Evolutionary conservation across 2,329 filamentous ascomycete genomes (phyloP).

Genomic region (Peltaster fructicola): DNA sequence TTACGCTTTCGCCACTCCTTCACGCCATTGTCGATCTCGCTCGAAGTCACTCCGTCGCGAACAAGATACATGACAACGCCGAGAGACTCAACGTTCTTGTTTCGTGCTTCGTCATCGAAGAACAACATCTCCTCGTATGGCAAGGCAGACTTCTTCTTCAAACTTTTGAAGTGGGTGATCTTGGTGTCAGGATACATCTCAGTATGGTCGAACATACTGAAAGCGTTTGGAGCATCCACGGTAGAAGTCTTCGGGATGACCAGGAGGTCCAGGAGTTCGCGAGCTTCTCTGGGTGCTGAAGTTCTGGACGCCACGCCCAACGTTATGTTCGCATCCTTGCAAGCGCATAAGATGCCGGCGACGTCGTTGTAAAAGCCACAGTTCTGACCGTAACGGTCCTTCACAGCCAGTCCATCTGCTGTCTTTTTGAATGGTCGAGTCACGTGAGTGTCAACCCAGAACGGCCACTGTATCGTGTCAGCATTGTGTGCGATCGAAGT

Average conservation of each 20-base stretch:
- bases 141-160: conserved; percentile 54
- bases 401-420: conserved; percentile 28
- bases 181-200: conserved; percentile 61
- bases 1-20: conserved; percentile 62
- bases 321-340: conserved; percentile 34
- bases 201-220: conserved; percentile 38
- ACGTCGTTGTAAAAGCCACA: conserved; percentile 32
- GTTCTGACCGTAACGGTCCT: conserved; percentile 31
- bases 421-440: conserved; percentile 47
- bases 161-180: conserved; percentile 62
- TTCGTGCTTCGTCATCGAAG: conserved; percentile 87
- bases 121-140: conserved; percentile 77
- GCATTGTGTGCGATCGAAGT: not conserved
- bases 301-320: conserved; percentile 71
- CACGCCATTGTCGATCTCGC: conserved; percentile 64
- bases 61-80: conserved; percentile 78
- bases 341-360: conserved; percentile 35
- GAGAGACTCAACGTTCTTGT: conserved; percentile 61
- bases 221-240: conserved; percentile 11
- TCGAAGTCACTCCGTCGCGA: conserved; percentile 56
- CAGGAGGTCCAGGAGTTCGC: conserved; percentile 62
- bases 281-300: conserved; percentile 57
- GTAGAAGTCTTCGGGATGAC: conserved; percentile 39
- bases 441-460: conserved; percentile 93
- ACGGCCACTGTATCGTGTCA: conserved; percentile 48